These are phyloP conservation scores for Colletotrichum filicis DNA, from an alignment of 2,329 filamentous ascomycete genomes.

Conservation along the genomic window DNA sequence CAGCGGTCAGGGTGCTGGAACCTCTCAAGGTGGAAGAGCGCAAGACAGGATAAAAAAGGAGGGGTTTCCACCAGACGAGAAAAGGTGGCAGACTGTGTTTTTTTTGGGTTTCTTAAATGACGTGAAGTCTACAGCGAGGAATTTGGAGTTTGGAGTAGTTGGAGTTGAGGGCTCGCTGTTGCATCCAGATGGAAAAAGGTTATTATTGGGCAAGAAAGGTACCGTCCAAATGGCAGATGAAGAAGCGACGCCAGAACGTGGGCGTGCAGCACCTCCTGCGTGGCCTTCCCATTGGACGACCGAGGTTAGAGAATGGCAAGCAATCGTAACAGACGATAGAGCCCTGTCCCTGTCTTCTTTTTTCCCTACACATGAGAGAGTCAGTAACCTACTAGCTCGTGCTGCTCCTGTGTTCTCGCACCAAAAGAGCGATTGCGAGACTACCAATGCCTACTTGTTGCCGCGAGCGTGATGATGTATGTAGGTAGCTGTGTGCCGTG, in stretches of 20 bases:
- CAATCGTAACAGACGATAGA: background rate
- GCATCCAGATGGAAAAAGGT: background rate
- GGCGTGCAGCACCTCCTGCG: background rate
- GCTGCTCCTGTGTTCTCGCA: background rate
- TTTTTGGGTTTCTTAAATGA: background rate
- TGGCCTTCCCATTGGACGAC: slow-evolving; percentile 15
- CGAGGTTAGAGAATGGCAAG: background rate
- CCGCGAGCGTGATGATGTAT: background rate
- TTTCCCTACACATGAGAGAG: background rate
- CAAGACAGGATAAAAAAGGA: background rate
- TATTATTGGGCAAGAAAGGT: background rate
- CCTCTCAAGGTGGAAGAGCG: background rate
- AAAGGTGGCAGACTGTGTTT: background rate
- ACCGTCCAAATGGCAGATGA: background rate
- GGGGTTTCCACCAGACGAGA: background rate
- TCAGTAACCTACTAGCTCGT: background rate
- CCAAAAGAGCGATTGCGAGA: background rate
- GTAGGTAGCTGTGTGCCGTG: background rate
- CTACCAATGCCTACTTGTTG: background rate
- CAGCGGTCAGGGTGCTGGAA: background rate
- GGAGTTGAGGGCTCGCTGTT: background rate
- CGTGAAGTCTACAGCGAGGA: background rate
- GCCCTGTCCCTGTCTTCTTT: background rate
- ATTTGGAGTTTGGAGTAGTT: slow-evolving; percentile 18
- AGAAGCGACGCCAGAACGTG: slow-evolving; percentile 2